Percentiles rank a stretch among this genome's conserved stretches.
Evolutionary conservation across 306 rosid species (phyloP).

Genomic region (Vicia villosa): DNA sequence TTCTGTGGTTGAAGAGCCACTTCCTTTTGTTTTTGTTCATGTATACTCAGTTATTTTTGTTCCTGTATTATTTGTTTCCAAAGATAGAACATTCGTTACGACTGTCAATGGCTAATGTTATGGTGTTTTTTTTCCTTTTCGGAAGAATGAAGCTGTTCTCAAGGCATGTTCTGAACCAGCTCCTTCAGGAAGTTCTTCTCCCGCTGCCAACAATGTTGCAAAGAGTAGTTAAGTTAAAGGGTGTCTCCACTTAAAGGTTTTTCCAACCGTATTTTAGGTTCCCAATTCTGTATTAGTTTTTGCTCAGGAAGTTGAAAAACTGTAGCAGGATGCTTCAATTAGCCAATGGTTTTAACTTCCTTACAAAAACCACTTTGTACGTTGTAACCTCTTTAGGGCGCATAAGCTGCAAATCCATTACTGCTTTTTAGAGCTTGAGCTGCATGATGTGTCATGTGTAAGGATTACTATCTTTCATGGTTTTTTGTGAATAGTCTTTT

Average conservation of each 20-base stretch:
- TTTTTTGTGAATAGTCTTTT: slow-evolving; percentile 9
- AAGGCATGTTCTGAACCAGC: slow-evolving; percentile 76
- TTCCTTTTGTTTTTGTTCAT: slow-evolving; percentile 2
- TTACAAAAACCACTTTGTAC: neutral
- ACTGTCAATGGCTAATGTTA: slow-evolving; percentile 17
- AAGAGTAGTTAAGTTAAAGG: slow-evolving; percentile 23
- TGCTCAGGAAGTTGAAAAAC: neutral
- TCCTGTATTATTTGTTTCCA: neutral
- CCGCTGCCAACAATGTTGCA: slow-evolving; percentile 32
- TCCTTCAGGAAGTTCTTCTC: slow-evolving; percentile 50
- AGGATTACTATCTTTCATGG: neutral
- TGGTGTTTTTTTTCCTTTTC: neutral
- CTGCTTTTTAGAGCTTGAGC: neutral
- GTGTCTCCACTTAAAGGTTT: slow-evolving; percentile 6
- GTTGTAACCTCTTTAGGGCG: neutral
- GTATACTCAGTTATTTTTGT: neutral
- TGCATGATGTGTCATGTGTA: neutral
- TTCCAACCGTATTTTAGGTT: neutral
- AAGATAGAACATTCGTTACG: neutral
- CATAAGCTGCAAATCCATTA: neutral
- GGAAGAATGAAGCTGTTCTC: slow-evolving; percentile 87
- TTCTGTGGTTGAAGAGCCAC: too few species aligned
- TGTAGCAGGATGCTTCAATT: neutral
- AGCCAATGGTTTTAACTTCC: slow-evolving; percentile 29
- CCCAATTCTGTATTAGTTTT: slow-evolving; percentile 1